Conservation (phyloP, 208 protist species). For the Leishmania amazonensis region DNA sequence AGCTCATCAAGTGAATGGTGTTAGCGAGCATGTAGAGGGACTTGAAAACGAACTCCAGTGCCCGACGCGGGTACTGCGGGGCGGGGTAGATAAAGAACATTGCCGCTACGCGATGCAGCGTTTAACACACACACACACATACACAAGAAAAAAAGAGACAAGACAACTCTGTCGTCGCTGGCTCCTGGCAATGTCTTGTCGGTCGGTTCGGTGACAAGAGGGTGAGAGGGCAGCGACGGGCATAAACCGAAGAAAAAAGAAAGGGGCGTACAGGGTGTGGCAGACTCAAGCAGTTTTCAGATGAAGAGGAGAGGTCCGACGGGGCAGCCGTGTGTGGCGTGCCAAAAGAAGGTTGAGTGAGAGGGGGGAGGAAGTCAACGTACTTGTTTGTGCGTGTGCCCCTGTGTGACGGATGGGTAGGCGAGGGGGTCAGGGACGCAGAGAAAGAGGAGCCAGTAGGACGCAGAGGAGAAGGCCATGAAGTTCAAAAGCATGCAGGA, state of each 20-base stretch:
- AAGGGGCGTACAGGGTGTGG: background rate
- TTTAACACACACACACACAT: background rate
- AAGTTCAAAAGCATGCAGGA: background rate
- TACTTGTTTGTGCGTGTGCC: background rate
- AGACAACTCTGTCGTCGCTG: background rate
- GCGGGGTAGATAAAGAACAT: conserved; percentile 86
- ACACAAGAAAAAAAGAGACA: background rate
- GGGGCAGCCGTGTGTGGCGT: background rate
- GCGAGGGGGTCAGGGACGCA: background rate
- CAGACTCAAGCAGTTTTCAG: background rate
- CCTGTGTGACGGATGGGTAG: background rate
- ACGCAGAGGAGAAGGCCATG: background rate
- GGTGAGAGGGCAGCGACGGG: background rate
- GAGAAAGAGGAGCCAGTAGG: background rate
- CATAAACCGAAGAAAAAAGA: background rate
- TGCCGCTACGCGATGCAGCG: background rate
- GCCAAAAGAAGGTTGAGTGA: background rate
- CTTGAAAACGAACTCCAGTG: conserved; percentile 71
- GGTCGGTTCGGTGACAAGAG: background rate
- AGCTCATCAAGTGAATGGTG: conserved; percentile 40
- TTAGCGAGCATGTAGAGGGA: conserved; percentile 62
- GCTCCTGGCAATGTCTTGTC: background rate
- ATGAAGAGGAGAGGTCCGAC: background rate
- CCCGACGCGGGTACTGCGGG: conserved; percentile 66
- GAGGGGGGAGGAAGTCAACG: background rate